Base-by-base conservation (phyloP, 257 asterid species). In the Capsicum pubescens region DNA sequence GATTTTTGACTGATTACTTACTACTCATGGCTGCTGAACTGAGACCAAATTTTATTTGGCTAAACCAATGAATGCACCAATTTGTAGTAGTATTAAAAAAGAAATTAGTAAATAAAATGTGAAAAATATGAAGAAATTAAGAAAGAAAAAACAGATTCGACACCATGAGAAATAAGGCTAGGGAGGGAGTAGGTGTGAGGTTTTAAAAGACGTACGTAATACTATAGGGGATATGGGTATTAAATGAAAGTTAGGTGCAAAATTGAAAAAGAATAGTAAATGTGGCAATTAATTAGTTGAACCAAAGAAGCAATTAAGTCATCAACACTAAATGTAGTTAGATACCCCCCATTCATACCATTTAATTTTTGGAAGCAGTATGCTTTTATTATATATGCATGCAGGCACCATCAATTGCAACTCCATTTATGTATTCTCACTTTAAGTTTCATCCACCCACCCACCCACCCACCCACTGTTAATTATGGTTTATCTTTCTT, bases 231-330 rank as follows among this genome's bases (percentile, higher is more conserved):
- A 72, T 48, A 48, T 72, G 6, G 5, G 80, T 50, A 76, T 76
- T 52, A 12, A 76, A 21, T 76, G 81, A 7, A 21, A 13, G 81
- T 76, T 76, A 76, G 81, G 81, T 76, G 63, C 63, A 52, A 52
- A 72, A 52, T 76, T 76, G 61, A 76, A 52, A 76, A 76, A 50
- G 48, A 52, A 76, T 21, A 76, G 81, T 76, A 76, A 76, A 76
- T 76, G 63, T 52, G 46, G 46, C 14, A 52, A 76, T 76, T 76
- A 26, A 66, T 66, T 66, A 76, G 63, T 52, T 76, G n/a, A 72
- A 72, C 42, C 42, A 72, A 72, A 19, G 80, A 72, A 72, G 46
- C 61, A 76, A 66, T 32, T 64, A 64, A 76, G 81, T 76, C 81
- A 52, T 74, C 46, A 21, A 42, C 81, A 19, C 81, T 74, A 50